Evolutionary conservation across 352 stramenopile species (phyloP), one percentile per base, ranked within the genome.

Genomic region (Elongisporangium prolatum): DNA sequence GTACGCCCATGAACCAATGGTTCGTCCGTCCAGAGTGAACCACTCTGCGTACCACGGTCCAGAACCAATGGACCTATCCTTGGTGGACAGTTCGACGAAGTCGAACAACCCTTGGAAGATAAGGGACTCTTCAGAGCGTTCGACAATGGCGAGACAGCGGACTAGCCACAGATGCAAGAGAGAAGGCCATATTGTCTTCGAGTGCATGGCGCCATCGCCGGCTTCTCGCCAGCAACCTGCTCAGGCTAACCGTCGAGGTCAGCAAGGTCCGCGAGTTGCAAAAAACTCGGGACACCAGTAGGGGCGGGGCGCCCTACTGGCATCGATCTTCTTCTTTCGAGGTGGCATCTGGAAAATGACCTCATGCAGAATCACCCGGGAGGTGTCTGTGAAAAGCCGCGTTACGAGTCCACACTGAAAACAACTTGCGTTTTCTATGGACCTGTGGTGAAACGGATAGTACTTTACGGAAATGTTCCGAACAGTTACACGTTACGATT

Each of bases 291-390:
- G 28, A 40, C 4, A 14, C 48, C 48, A 53, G 48, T 34, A 53
- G 48, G 48, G 3, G 48, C 18, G 48, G 48, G 48, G 48, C 48
- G 48, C 48, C 48, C 48, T 53, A 53, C 48, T 53, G 20, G 48
- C 11, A 28, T n/a, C n/a, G n/a, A n/a, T n/a, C n/a, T n/a, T n/a
- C n/a, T n/a, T n/a, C n/a, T n/a, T n/a, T n/a, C n/a, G n/a, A n/a
- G n/a, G n/a, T n/a, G n/a, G n/a, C n/a, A n/a, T n/a, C n/a, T n/a
- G n/a, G n/a, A n/a, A n/a, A n/a, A n/a, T n/a, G n/a, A n/a, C n/a
- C n/a, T n/a, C n/a, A n/a, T n/a, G n/a, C n/a, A n/a, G n/a, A n/a
- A n/a, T n/a, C n/a, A n/a, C n/a, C n/a, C n/a, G n/a, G n/a, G n/a
- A n/a, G n/a, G n/a, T n/a, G n/a, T n/a, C n/a, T n/a, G n/a, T n/a